Evolutionary conservation across 2,329 filamentous ascomycete genomes (phyloP), one percentile per base, ranked within the genome.

Genomic region (Achaetomium macrosporum): DNA sequence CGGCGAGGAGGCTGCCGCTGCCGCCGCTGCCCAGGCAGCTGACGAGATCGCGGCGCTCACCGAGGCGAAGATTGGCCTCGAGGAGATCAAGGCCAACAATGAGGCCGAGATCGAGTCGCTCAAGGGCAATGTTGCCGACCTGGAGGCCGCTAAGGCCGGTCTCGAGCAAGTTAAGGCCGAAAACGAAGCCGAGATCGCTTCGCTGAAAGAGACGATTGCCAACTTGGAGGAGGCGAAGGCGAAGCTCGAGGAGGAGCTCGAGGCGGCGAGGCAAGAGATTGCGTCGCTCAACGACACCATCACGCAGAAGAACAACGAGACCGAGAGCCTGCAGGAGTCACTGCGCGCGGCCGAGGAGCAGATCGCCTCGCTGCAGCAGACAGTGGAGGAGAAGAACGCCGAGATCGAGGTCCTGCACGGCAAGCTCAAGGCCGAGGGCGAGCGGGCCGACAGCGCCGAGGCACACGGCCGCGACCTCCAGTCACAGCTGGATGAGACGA

Each of bases 401-500:
- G 45, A 61, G 53, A 57, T 61, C 12, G 61, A 66, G 16, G 59
- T 62, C 19, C 57, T 65, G 2, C 59, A 61, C 39, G 48, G 42
- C 37, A 58, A 61, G 48, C 57, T 64, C 35, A 61, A 49, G 15
- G 51, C 54, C 20, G 63, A 65, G 56, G 53, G 46, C 8, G 55
- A 56, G 15, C 55, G 58, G 5, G 62, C 61, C 5, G 56, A 64
- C 25, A 59, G 47, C 11, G 60, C 60, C 15, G 59, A 59, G 19
- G 54, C 55, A 8, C 59, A 61, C n/a, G 56, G 58, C 31, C 57
- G 59, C 13, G 53, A 61, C n/a, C 60, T 67, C 12, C 58, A 63
- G 30, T 19, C 40, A 2, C 53, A 51, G 7, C 58, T 66, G 13
- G 52, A 60, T 42, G 56, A 61, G 1, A 60, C 60, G 1, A 51